Base-by-base conservation (phyloP, 2,329 filamentous ascomycete species). In the Dactylonectria macrodidyma region DNA sequence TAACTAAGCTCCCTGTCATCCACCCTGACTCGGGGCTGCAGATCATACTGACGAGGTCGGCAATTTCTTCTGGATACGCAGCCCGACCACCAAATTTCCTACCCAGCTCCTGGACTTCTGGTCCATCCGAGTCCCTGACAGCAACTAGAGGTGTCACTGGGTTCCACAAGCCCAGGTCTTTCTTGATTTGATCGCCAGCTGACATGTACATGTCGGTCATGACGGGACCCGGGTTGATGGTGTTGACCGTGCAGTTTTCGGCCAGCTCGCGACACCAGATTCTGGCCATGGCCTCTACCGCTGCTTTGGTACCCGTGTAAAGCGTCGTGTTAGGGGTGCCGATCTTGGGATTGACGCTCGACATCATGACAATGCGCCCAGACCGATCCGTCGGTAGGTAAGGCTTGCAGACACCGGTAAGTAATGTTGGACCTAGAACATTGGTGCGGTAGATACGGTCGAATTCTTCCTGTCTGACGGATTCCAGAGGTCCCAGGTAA, bases 41-140 rank as follows among this genome's bases (percentile, higher is more conserved):
- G n/a, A 92, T 82, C 89, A 92, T 91, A 8, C 85, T 89, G 36
- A 92, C 87, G 3, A 91, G 85, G 2, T 89, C 90, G 0, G 90
- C 90, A 79, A 92, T 83, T 78, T 92, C 90, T 68, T 86, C 84
- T 10, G 89, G 88, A 75, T 91, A 92, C 4, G 84, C 90, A 4
- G 85, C 85, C 64, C 86, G 83, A 44, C 84, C 80, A 0, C 83
- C 82, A 30, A 84, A 85, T 81, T 84, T 85, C 66, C 84, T 82
- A 38, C 91, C 89, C 76, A 79, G 71, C 61, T 75, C 73, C 72
- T 78, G 74, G 58, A 77, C 73, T 59, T 77, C 76, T 4, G 76
- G 70, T 2, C 62, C 54, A 50, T 80, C 78, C 67, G 72, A 77
- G 46, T 79, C 77, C 38, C 76, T 69, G 11, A 77, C 73, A 1